Percentiles rank a stretch among this genome's conserved stretches.
Evolutionary conservation across 2,329 filamentous ascomycete species (phyloP).

Genomic region (Sporothrix brunneoviolacea): DNA sequence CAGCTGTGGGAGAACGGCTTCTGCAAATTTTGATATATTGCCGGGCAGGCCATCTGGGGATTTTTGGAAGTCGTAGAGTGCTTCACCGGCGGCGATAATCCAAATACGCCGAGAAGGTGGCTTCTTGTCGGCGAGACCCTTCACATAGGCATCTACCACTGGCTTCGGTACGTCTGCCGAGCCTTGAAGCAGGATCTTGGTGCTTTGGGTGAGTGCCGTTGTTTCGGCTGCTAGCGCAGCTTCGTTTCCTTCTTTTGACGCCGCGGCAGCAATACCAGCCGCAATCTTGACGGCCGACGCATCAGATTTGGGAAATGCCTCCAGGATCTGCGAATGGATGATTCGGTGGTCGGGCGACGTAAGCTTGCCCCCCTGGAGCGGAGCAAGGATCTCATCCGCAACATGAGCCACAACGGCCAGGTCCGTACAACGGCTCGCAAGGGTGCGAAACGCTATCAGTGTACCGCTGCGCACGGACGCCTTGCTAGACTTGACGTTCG

Average conservation of each 20-base stretch:
- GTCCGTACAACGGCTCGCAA: slow-evolving; percentile 58
- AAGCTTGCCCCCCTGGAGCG: slow-evolving; percentile 77
- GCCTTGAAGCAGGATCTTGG: slow-evolving; percentile 55
- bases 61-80: slow-evolving; percentile 53
- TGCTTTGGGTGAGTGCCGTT: slow-evolving; percentile 59
- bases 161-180: slow-evolving; percentile 57
- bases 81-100: slow-evolving; percentile 66
- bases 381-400: slow-evolving; percentile 68
- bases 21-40: slow-evolving; percentile 44
- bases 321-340: slow-evolving; percentile 74
- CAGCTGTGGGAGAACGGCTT: slow-evolving; percentile 48
- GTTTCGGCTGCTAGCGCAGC: slow-evolving; percentile 70
- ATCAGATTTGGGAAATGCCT: slow-evolving; percentile 53
- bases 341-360: slow-evolving; percentile 78
- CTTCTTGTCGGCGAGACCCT: slow-evolving; percentile 83
- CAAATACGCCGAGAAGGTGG: slow-evolving; percentile 69
- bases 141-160: slow-evolving; percentile 64
- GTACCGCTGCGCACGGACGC: slow-evolving; percentile 67
- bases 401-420: slow-evolving; percentile 56
- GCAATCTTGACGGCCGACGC: slow-evolving; percentile 61
- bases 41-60: slow-evolving; percentile 40
- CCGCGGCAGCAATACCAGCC: slow-evolving; percentile 58
- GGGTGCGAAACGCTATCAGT: slow-evolving; percentile 62
- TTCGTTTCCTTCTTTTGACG: slow-evolving; percentile 85
- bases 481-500: slow-evolving; percentile 89